Conservation (phyloP, 495 filamentous ascomycete genomes). For the Aspergillus sparsus region DNA sequence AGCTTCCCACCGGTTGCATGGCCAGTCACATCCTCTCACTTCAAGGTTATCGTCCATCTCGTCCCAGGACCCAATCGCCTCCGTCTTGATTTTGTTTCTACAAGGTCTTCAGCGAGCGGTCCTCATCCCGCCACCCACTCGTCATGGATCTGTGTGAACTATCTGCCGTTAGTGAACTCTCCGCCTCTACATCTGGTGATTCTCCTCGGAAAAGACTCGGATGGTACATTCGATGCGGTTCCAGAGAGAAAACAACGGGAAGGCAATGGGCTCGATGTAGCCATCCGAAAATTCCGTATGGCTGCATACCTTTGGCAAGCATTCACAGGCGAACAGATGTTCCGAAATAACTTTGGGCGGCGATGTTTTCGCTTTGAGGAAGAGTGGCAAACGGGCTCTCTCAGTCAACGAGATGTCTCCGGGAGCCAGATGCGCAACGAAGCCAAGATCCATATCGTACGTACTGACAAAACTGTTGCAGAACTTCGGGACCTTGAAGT, state of each 20-base stretch:
- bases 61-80: slow-evolving; percentile 82
- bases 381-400: slow-evolving; percentile 81
- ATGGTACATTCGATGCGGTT: slow-evolving; percentile 79
- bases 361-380: slow-evolving; percentile 88
- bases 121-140: slow-evolving; percentile 71
- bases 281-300: slow-evolving; percentile 84
- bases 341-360: slow-evolving; percentile 77
- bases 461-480: slow-evolving; percentile 77
- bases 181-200: slow-evolving; percentile 86
- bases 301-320: slow-evolving; percentile 94
- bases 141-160: slow-evolving; percentile 77
- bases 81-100: slow-evolving; percentile 80
- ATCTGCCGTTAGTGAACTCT: slow-evolving; percentile 71
- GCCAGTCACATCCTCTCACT: slow-evolving; percentile 84
- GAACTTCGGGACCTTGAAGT: slow-evolving; percentile 76
- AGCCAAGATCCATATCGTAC: slow-evolving; percentile 81
- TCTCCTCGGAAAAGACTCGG: slow-evolving; percentile 82
- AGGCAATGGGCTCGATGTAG: slow-evolving; percentile 76
- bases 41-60: slow-evolving; percentile 87
- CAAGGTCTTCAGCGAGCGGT: slow-evolving; percentile 72
- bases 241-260: slow-evolving; percentile 74
- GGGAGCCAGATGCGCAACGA: slow-evolving; percentile 78
- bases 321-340: slow-evolving; percentile 94
- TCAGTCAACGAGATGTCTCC: slow-evolving; percentile 68
- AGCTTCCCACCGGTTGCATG: slow-evolving; percentile 75